These are phyloP conservation scores for Plasmopara muralis DNA, from an alignment of 352 stramenopile genomes.

Conservation along the genomic window DNA sequence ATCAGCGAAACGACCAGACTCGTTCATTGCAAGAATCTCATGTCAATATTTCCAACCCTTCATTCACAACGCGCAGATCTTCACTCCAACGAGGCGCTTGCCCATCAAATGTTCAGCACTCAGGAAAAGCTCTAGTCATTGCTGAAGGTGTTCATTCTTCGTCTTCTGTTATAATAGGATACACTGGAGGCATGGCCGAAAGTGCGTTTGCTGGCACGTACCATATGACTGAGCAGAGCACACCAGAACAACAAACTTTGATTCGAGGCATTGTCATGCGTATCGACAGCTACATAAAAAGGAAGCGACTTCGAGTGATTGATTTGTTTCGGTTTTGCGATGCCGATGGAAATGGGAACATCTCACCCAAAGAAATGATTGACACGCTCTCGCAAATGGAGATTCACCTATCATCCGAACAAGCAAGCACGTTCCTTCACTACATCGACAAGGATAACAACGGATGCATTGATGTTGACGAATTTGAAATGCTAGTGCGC, in stretches of 20 bases:
- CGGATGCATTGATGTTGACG: constrained; percentile 77
- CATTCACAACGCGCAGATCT: not conserved
- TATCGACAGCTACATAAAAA: constrained; percentile 81
- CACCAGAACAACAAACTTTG: constrained; percentile 59
- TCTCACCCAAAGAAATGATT: constrained; percentile 75
- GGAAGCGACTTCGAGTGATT: constrained; percentile 77
- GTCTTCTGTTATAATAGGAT: constrained; percentile 2
- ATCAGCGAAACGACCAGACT: constrained; percentile 7
- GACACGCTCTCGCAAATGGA: constrained; percentile 81
- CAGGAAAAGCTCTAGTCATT: not conserved
- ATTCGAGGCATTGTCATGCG: constrained; percentile 71
- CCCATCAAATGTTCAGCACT: constrained; percentile 6
- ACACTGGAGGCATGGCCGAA: constrained; percentile 20
- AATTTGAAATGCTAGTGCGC: constrained; percentile 79
- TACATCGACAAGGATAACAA: constrained; percentile 83
- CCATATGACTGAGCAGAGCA: constrained; percentile 57
- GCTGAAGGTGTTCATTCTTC: constrained; percentile 2
- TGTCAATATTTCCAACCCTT: not conserved
- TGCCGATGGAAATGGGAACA: constrained; percentile 68
- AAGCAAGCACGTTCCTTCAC: constrained; percentile 62
- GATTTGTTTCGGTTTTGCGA: constrained; percentile 85
- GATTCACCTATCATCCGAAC: constrained; percentile 61
- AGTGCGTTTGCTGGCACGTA: constrained; percentile 46
- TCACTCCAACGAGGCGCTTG: constrained; percentile 18
- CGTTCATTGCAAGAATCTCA: constrained; percentile 3